Base-by-base conservation (phyloP, 2,329 filamentous ascomycete species). In the Calcarisporium arbuscula region DNA sequence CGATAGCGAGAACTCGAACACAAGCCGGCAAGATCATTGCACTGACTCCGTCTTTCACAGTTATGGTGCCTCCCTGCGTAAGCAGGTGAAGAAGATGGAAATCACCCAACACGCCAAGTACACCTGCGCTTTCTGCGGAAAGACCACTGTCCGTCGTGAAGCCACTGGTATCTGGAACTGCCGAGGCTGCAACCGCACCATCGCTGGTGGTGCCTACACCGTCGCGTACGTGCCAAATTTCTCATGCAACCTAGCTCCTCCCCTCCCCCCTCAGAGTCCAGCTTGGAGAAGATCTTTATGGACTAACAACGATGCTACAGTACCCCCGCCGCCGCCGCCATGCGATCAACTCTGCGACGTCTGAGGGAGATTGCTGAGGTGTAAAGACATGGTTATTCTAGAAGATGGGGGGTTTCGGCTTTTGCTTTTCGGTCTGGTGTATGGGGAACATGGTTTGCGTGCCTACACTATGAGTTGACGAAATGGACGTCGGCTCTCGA, bases 1-100 rank as follows among this genome's bases (percentile, higher is more conserved):
- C n/a, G n/a, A n/a, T n/a, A n/a, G n/a, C n/a, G n/a, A n/a, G n/a
- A n/a, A n/a, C n/a, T n/a, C n/a, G n/a, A n/a, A n/a, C n/a, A n/a
- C n/a, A n/a, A n/a, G n/a, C n/a, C n/a, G n/a, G n/a, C n/a, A n/a
- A n/a, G n/a, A n/a, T n/a, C n/a, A n/a, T n/a, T n/a, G n/a, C n/a
- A 34, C 39, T 41, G 31, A 41, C 22, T 17, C 28, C 20, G n/a
- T 18, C 23, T 28, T 30, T 11, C 45, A 43, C 55, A 90, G 87
- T 80, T 94, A 94, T 72, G 92, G 90, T 89, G 90, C 92, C 66
- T 96, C 92, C 61, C 87, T 96, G 72, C 87, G 89, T 74, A 96
- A 96, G 81, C 89, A 67, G 58, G 63, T 67, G 64, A 96, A 96
- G 87, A 95, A 95, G 85, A 95, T 95, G 84, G 92, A 96, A 83